Evolutionary conservation across 2,329 filamentous ascomycete genomes (phyloP), one percentile per base, ranked within the genome.

Genomic region (Colletotrichum destructivum): DNA sequence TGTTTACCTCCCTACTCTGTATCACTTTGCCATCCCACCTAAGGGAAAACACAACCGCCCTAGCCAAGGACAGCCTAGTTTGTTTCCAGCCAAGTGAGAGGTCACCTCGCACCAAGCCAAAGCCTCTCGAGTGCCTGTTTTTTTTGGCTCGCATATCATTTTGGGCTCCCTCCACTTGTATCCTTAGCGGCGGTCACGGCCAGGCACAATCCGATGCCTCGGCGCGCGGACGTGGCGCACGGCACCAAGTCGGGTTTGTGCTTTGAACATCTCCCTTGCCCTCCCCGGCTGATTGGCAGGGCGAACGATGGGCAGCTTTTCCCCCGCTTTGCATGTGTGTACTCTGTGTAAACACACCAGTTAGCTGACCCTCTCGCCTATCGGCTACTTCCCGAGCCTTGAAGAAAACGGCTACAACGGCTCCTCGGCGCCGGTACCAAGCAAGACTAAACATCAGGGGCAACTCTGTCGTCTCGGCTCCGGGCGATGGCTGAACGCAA

Each of bases 391-490:
- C 68, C 56, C 63, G 68, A 67, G 31, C n/a, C 44, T 51, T 8
- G 5, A 57, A 23, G 16, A 15, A 16, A 26, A 59, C 26, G 23
- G 42, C 52, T 40, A 55, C 26, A 38, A 11, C 35, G 35, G 35
- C 35, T 9, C 35, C 2, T 40, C 38, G 57, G 44, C 59, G 57
- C 59, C 52, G 52, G 23, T 8, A 31, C 35, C 18, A 21, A 47
- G 59, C 13, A 57, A 52, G 51, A 38, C 18, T 44, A 69, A 69
- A 42, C 21, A n/a, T 62, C 44, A 63, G 54, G 65, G 65, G 54
- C 46, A 71, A 69, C 64, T 69, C 18, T 68, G 26, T 71, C 16
- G 42, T 62, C 63, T 69, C 69, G 64, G 69, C 57, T 62, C 56
- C 52, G 44, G 57, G 44, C 38, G 51, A 47, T 57, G 35, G 52